Percentiles rank a stretch among this genome's conserved stretches.
phyloP scores from a whole-genome alignment of 2,329 filamentous ascomycete species.

The Acrodontium crateriforme region DNA sequence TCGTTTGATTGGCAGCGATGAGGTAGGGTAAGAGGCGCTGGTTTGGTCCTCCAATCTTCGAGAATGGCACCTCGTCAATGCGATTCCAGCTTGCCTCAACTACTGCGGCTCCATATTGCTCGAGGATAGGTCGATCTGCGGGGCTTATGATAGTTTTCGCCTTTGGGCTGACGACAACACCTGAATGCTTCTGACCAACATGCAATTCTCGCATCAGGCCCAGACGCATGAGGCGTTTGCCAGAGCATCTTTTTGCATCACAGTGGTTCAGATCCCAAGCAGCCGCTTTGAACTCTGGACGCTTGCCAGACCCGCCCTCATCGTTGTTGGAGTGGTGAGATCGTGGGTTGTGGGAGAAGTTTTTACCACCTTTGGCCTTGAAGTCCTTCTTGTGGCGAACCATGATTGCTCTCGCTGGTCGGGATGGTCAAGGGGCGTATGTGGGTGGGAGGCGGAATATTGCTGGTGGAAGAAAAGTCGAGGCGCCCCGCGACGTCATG shows the following conservation, averaged over 20 bases:
- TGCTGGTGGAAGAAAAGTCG: too few species aligned
- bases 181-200: conserved; percentile 79
- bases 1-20: conserved; percentile 90
- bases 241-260: conserved; percentile 90
- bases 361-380: conserved; percentile 56
- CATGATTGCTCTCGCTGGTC: too few species aligned
- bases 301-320: conserved; percentile 13
- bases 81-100: conserved; percentile 97
- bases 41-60: conserved; percentile 82
- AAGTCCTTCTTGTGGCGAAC: conserved; percentile 94
- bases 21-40: conserved; percentile 85
- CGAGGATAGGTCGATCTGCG: conserved; percentile 66
- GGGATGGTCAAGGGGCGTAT: too few species aligned
- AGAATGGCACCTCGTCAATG: conserved; percentile 81
- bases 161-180: conserved; percentile 91
- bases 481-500: too few species aligned
- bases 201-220: conserved; percentile 89
- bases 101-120: conserved; percentile 82
- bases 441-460: too few species aligned
- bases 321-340: conserved; percentile 16
- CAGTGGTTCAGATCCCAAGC: conserved; percentile 98
- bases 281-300: conserved; percentile 69
- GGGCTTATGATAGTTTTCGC: conserved; percentile 74
- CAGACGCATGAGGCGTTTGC: conserved; percentile 83
- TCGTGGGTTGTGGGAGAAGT: conserved; percentile 12